phyloP scores from a whole-genome alignment of 306 rosid genomes.

The Delonix regia region DNA sequence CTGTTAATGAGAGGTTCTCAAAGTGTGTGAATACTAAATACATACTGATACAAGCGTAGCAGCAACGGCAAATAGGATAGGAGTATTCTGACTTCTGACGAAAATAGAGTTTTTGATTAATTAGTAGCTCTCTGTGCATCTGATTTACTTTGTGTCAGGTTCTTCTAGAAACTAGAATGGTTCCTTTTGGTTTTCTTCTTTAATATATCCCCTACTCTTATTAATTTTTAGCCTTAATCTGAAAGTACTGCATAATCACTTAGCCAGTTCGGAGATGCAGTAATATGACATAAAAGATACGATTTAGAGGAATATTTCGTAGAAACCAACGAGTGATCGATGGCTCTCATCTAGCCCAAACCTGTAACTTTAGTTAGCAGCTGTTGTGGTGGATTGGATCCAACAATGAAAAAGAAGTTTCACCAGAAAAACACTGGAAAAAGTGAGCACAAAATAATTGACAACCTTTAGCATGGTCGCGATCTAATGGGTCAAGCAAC shows the following conservation, averaged over 20 bases:
- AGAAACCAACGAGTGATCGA: not conserved
- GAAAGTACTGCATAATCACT: not conserved
- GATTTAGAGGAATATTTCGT: conserved; percentile 26
- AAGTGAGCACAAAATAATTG: not conserved
- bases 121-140: not conserved
- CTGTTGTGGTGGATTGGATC: conserved; percentile 43
- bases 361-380: conserved; percentile 25
- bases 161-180: too few relatives aligned
- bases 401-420: conserved; percentile 26
- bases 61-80: conserved; percentile 7
- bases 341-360: conserved; percentile 17
- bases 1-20: not conserved
- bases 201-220: too few relatives aligned
- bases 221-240: not conserved
- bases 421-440: not conserved
- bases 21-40: not conserved
- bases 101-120: not conserved
- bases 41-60: not conserved
- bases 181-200: too few relatives aligned
- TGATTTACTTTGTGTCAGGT: too few relatives aligned
- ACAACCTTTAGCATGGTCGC: conserved; percentile 10
- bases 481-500: conserved; percentile 30
- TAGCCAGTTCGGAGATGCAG: not conserved
- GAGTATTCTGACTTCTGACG: not conserved
- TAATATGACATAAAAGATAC: conserved; percentile 22